phyloP scores from a whole-genome alignment of 1,284 basidiomycete genomes.

The Naganishia sp. region DNA sequence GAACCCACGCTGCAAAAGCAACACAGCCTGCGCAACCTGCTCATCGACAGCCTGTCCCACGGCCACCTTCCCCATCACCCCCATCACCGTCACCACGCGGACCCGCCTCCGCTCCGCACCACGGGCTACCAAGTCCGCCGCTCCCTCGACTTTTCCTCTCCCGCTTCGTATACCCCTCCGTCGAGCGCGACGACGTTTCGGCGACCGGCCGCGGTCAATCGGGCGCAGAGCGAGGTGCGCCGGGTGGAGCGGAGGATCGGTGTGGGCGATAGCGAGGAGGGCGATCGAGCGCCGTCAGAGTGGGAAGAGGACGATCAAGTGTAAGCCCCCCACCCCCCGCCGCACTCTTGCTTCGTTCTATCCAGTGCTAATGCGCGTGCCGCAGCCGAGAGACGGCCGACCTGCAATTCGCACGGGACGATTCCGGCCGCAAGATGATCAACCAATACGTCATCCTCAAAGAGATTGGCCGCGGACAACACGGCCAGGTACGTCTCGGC shows the following conservation, averaged over 20 bases:
- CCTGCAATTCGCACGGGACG: slow-evolving; percentile 48
- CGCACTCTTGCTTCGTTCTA: background rate
- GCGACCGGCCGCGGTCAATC: background rate
- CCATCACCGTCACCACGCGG: background rate
- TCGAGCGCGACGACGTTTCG: background rate
- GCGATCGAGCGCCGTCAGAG: background rate
- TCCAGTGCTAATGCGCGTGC: background rate
- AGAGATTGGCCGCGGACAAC: slow-evolving; percentile 74
- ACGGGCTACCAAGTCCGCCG: slow-evolving; percentile 4
- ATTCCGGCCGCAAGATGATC: slow-evolving; percentile 60
- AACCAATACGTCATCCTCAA: slow-evolving; percentile 74
- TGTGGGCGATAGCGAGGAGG: slow-evolving; percentile 8
- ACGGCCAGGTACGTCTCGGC: slow-evolving; percentile 76
- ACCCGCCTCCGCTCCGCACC: background rate
- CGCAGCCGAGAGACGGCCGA: slow-evolving; percentile 61
- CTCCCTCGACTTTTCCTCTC: slow-evolving; percentile 10
- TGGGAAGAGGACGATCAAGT: slow-evolving; percentile 11
- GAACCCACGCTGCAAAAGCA: slow-evolving; percentile 1
- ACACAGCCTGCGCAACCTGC: slow-evolving; percentile 1
- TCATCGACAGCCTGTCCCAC: slow-evolving; percentile 2
- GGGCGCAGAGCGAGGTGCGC: slow-evolving; percentile 18
- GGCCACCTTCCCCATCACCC: background rate
- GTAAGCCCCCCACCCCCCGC: background rate
- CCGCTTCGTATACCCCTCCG: background rate
- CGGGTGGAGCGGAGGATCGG: background rate